These are phyloP conservation scores for Scheffersomyces cryptocercus DNA, from an alignment of 1,139 yeast species.

Conservation along the genomic window DNA sequence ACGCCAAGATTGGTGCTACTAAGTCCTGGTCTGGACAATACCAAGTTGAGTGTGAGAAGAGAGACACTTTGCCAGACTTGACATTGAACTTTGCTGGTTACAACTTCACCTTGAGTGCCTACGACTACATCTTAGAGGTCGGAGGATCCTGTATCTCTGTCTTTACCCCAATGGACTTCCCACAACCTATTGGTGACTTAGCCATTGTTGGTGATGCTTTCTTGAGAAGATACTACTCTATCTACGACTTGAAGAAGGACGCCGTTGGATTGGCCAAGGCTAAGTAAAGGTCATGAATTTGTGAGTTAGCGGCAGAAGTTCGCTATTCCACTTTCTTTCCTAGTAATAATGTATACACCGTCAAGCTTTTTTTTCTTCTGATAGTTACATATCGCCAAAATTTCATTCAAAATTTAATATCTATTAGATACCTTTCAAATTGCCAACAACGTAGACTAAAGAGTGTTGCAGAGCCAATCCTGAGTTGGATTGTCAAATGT, in stretches of 20 bases:
- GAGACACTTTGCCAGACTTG: conserved; percentile 84
- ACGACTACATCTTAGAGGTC: conserved; percentile 89
- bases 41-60: conserved; percentile 80
- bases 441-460: too few relatives aligned
- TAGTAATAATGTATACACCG: too few relatives aligned
- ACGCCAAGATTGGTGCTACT: conserved; percentile 94
- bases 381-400: too few relatives aligned
- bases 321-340: too few relatives aligned
- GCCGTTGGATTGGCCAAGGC: conserved; percentile 92
- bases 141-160: conserved; percentile 95
- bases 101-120: conserved; percentile 85
- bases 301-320: too few relatives aligned
- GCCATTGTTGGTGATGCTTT: conserved; percentile 97
- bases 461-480: too few relatives aligned
- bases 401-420: too few relatives aligned
- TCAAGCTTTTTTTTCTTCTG: too few relatives aligned
- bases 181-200: conserved; percentile 93
- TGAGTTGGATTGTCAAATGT: too few relatives aligned
- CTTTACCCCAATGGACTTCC: conserved; percentile 96
- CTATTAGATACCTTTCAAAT: too few relatives aligned
- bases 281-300: conserved; percentile 25
- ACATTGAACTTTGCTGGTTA: conserved; percentile 86
- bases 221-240: conserved; percentile 90
- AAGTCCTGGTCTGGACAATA: conserved; percentile 98
- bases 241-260: conserved; percentile 84